Evolutionary conservation across 208 protist genomes (phyloP), one percentile per base, ranked within the genome.

Genomic region (Strigomonas galati): DNA sequence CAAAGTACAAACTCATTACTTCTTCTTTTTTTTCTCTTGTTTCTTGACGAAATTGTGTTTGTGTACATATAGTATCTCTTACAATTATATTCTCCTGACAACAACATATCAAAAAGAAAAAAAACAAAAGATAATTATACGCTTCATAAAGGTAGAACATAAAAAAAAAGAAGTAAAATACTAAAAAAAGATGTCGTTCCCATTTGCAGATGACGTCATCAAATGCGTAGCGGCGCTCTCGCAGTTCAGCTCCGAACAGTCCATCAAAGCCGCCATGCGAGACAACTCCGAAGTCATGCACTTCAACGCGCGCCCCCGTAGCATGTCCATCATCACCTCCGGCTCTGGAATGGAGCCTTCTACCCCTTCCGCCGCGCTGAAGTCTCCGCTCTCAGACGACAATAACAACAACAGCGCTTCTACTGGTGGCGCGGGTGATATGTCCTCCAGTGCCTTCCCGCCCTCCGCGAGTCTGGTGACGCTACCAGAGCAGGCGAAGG

Each of bases 161-260:
- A 51, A 40, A 17, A 27, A 53, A 40, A 31, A 30, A 62, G 51
- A 62, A 43, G 6, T 35, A 62, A 21, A 62, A 43, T 49, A 30
- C 9, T 44, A 31, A 44, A 2, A 21, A 46, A 60, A 44, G 56
- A 68, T 64, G 19, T 9, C 6, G 26, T 40, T 46, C 21, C 23
- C 40, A 48, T 59, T 65, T 52, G 62, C 61, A 10, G 77, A 90
- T 54, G 82, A 91, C 23, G 88, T 90, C 6, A 54, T 91, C 48
- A 43, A 81, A 32, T 81, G 84, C 32, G 70, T 90, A 48, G 64
- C 78, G 31, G 54, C 72, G 24, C 80, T 94, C 43, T 82, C 79
- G 58, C 65, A 79, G 59, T 76, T 71, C 19, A 75, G 76, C 51
- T 82, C 84, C 0, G 68, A 66, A 32, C 31, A 78, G n/a, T 60